Conservation (phyloP, 129 eudicot species). For the Apium graveolens region DNA sequence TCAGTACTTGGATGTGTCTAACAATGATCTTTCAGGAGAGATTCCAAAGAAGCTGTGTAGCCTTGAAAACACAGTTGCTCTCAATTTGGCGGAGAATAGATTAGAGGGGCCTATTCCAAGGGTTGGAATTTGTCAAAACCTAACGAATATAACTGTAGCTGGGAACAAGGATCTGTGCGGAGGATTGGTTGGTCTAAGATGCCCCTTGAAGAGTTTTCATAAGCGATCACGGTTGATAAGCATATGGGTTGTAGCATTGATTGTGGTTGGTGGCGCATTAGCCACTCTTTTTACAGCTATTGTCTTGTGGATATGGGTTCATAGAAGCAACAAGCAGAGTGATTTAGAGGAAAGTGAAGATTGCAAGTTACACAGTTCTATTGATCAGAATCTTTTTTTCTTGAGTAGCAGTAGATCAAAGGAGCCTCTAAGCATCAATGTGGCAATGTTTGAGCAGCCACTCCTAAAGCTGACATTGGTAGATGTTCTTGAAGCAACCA, state of each 20-base stretch:
- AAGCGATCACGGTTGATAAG: slow-evolving; percentile 29
- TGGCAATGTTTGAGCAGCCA: slow-evolving; percentile 80
- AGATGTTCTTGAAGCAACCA: slow-evolving; percentile 67
- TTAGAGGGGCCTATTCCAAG: slow-evolving; percentile 62
- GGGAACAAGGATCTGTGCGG: slow-evolving; percentile 74
- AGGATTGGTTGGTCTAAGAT: slow-evolving; percentile 34
- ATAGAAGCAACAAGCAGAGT: slow-evolving; percentile 18
- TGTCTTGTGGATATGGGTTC: slow-evolving; percentile 29
- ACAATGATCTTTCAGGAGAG: slow-evolving; percentile 38
- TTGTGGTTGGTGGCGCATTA: slow-evolving; percentile 25
- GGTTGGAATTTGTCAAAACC: slow-evolving; percentile 44
- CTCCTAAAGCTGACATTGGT: slow-evolving; percentile 52
- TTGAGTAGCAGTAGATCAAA: slow-evolving; percentile 72
- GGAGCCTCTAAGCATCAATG: slow-evolving; percentile 73
- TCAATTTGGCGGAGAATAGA: slow-evolving; percentile 44
- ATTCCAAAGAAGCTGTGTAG: slow-evolving; percentile 51
- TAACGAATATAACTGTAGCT: slow-evolving; percentile 29
- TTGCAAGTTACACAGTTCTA: slow-evolving; percentile 39
- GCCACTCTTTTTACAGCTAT: slow-evolving; percentile 30
- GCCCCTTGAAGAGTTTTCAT: slow-evolving; percentile 34
- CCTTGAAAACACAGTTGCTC: slow-evolving; percentile 21
- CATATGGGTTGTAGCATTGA: slow-evolving; percentile 31
- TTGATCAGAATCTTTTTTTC: slow-evolving; percentile 48
- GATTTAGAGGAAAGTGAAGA: slow-evolving; percentile 33
- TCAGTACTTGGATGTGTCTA: slow-evolving; percentile 48